These are phyloP conservation scores for Sclerotinia subarctica DNA, from an alignment of 2,329 filamentous ascomycete genomes.

Conservation along the genomic window DNA sequence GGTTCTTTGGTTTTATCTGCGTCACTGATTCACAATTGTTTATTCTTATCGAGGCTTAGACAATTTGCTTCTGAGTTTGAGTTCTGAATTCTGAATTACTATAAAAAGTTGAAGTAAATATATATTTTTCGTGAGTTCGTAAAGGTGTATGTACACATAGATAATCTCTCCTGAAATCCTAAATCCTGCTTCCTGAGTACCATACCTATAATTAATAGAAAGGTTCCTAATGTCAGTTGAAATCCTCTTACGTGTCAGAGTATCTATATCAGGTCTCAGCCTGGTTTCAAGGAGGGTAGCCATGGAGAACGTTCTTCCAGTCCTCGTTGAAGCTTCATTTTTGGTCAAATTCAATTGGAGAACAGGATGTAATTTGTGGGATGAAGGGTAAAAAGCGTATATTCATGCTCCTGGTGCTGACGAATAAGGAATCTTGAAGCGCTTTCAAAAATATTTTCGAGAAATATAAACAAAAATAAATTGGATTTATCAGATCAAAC, in stretches of 20 bases:
- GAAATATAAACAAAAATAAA: not conserved
- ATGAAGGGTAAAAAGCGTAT: not conserved
- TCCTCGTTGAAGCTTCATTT: not conserved
- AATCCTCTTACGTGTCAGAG: slow-evolving; percentile 10
- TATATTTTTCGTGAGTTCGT: not conserved
- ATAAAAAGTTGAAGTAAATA: not conserved
- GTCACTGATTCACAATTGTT: slow-evolving; percentile 6
- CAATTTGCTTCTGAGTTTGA: not conserved
- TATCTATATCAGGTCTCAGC: slow-evolving; percentile 1
- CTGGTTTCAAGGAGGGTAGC: slow-evolving; percentile 7
- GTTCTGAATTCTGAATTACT: not conserved
- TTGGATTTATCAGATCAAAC: not conserved
- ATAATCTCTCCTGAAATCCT: not conserved
- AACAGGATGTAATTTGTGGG: slow-evolving; percentile 1
- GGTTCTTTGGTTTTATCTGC: not conserved
- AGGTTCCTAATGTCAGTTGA: not conserved
- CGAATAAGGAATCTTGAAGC: not conserved
- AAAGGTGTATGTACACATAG: not conserved
- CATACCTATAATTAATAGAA: not conserved
- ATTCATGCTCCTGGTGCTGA: not conserved
- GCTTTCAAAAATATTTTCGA: not conserved
- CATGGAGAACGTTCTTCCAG: not conserved
- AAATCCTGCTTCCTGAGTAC: not conserved
- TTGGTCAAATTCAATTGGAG: not conserved
- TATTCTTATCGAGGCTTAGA: slow-evolving; percentile 11